Evolutionary conservation across 2,329 filamentous ascomycete genomes (phyloP), one percentile per base, ranked within the genome.

Genomic region (Exophiala sideris): DNA sequence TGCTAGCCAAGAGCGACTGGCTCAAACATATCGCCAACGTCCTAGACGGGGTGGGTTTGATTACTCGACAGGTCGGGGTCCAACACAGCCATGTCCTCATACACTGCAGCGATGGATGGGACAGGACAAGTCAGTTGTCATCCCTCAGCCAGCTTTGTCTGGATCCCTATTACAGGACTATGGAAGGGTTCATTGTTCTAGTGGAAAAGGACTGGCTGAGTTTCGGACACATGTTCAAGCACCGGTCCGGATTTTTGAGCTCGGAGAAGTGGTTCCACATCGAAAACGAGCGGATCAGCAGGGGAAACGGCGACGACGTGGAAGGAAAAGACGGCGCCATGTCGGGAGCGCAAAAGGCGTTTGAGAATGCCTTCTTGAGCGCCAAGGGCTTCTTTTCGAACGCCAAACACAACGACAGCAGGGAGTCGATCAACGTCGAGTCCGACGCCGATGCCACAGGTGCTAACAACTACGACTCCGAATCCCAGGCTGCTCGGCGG

Each of bases 91-190:
- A 99, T 68, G 92, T 95, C 9, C 76, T 99, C 42, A 96, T 99
- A 45, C 94, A 99, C 71, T 99, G 94, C 72, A 97, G 94, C 2
- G 94, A 99, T 71, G 94, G 94, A 3, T 99, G 94, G 94, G 94
- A 99, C 72, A 87, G 94, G 47, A 99, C 94, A 6, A 92, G 91
- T 65, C 94, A 99, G 73, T 80, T 99, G 48, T 95, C 91, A 65
- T 91, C 91, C 3, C 74, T 99, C 52, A 87, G 91, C 52, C 91
- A 99, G 72, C 80, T 99, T 36, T 92, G 96, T 76, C 80, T 99
- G 7, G 94, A 99, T 67, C 94, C 94, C 0, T 96, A 95, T 71
- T 99, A 91, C 70, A 84, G 94, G 48, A 97, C 94, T 0, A 76
- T 99, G 46, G 88, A 96, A 63, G 94, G 94, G 1, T 99, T 97